A percentile compares a stretch with the other conserved stretches of the same genome.
Conservation (phyloP, 2,329 filamentous ascomycete species). For the Rutstroemia sp. region DNA sequence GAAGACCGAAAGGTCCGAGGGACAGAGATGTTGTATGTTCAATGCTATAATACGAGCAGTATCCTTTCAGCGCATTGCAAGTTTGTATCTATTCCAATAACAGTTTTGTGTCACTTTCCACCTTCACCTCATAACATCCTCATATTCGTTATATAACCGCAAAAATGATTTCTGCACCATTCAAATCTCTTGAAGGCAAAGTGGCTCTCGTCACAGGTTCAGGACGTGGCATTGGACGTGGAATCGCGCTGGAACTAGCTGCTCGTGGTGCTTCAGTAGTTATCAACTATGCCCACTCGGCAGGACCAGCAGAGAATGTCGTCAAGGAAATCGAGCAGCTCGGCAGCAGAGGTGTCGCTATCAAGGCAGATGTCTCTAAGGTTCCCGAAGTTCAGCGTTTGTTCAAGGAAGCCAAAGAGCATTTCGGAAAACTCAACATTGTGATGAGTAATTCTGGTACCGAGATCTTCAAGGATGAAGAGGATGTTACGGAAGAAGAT, state of each 20-base stretch:
- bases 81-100: too few relatives aligned
- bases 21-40: not conserved
- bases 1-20: conserved; percentile 8
- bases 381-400: conserved; percentile 30
- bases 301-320: conserved; percentile 47
- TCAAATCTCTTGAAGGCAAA: conserved; percentile 40
- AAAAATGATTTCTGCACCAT: conserved; percentile 2
- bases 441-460: conserved; percentile 27
- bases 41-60: conserved; percentile 4
- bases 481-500: conserved; percentile 25
- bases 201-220: conserved; percentile 79
- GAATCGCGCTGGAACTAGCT: conserved; percentile 33
- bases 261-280: conserved; percentile 33
- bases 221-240: conserved; percentile 65
- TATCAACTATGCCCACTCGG: conserved; percentile 58
- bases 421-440: conserved; percentile 25
- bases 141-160: not conserved
- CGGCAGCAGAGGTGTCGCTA: conserved; percentile 45
- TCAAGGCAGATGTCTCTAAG: conserved; percentile 51
- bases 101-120: too few relatives aligned
- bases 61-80: not conserved
- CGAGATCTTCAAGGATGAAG: conserved; percentile 22
- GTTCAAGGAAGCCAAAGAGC: conserved; percentile 20
- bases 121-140: not conserved
- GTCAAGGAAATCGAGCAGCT: conserved; percentile 43